These are phyloP conservation scores for Ustilago nuda DNA, from an alignment of 1,284 basidiomycete species.

Conservation along the genomic window DNA sequence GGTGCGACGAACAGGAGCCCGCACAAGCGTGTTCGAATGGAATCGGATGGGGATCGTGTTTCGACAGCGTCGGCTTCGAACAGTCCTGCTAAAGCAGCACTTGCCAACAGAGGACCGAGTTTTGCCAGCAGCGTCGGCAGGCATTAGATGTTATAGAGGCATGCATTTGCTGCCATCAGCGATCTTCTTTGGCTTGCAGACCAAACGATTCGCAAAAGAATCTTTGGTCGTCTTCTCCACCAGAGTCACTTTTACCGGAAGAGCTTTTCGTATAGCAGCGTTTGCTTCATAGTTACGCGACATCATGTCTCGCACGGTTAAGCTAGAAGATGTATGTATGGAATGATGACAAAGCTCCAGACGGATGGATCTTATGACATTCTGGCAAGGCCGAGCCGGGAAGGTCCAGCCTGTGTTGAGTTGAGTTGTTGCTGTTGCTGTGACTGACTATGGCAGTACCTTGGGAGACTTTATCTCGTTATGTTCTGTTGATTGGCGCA, in stretches of 20 bases:
- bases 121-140: slow-evolving; percentile 32
- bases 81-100: slow-evolving; percentile 37
- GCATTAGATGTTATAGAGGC: background rate
- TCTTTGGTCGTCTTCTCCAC: background rate
- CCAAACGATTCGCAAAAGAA: slow-evolving; percentile 1
- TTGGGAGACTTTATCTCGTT: too few relatives aligned
- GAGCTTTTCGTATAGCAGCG: slow-evolving; percentile 17
- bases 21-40: slow-evolving; percentile 45
- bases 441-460: too few relatives aligned
- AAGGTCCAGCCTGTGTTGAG: too few relatives aligned
- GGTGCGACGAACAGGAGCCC: slow-evolving; percentile 17
- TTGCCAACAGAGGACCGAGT: slow-evolving; percentile 39
- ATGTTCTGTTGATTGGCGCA: too few relatives aligned
- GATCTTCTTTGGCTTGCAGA: too few relatives aligned
- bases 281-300: slow-evolving; percentile 4
- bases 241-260: background rate
- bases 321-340: slow-evolving; percentile 1
- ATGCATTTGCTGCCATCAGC: background rate
- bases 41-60: slow-evolving; percentile 19
- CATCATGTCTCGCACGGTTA: background rate
- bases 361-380: too few relatives aligned
- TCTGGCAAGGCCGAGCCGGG: too few relatives aligned
- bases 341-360: background rate
- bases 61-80: slow-evolving; percentile 8
- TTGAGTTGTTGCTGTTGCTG: too few relatives aligned